Conservation (phyloP, 2,329 filamentous ascomycete genomes). For the Neopestalotiopsis sp. region DNA sequence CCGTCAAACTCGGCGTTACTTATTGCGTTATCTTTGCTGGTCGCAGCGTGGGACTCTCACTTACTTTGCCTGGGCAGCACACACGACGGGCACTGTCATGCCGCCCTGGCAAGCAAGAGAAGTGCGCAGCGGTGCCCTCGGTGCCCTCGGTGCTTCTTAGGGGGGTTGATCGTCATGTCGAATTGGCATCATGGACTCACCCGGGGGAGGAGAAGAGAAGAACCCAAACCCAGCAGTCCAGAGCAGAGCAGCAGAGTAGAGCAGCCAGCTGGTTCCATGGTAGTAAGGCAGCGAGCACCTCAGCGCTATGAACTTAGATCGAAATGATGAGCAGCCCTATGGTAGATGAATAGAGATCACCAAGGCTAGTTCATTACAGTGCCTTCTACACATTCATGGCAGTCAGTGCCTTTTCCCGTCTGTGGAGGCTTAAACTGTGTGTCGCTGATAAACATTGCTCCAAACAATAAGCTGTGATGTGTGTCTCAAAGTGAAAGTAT, state of each 20-base stretch:
- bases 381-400: not conserved
- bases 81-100: not conserved
- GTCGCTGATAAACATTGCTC: too few relatives aligned
- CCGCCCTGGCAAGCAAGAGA: not conserved
- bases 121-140: not conserved
- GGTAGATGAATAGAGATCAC: not conserved
- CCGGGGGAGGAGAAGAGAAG: not conserved
- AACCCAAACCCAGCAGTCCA: not conserved
- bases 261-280: not conserved
- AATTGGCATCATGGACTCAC: not conserved
- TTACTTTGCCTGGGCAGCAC: not conserved
- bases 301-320: not conserved
- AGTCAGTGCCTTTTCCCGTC: too few relatives aligned
- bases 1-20: slow-evolving; percentile 13
- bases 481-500: not conserved
- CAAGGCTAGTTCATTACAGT: not conserved
- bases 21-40: not conserved
- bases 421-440: too few relatives aligned
- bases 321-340: not conserved
- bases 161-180: slow-evolving; percentile 1
- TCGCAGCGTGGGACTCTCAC: not conserved
- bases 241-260: not conserved
- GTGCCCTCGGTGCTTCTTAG: not conserved
- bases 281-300: not conserved
- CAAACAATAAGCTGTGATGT: not conserved